Conservation (phyloP, 257 asterid genomes). For the Penstemon davidsonii region DNA sequence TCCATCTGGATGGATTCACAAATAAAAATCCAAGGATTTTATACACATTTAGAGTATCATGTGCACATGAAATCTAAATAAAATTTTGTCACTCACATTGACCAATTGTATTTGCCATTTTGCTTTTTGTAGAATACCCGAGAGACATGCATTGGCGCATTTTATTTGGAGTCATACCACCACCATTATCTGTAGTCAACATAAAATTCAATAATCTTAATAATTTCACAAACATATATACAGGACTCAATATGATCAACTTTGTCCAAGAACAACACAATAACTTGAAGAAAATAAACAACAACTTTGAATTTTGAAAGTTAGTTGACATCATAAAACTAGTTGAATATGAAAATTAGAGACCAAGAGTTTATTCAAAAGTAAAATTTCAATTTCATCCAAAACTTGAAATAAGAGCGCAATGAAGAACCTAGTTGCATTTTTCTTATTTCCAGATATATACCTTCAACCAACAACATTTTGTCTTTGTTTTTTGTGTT, state of each 20-base stretch:
- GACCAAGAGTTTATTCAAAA: neutral
- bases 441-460: neutral
- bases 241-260: neutral
- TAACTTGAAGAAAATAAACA: neutral
- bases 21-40: neutral
- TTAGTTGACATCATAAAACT: too few species aligned
- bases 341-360: neutral
- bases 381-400: neutral
- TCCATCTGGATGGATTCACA: slow-evolving; percentile 52
- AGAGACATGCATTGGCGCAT: slow-evolving; percentile 85
- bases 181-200: slow-evolving; percentile 64
- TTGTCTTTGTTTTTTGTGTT: slow-evolving; percentile 44
- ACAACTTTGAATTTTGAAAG: too few species aligned
- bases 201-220: neutral
- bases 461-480: slow-evolving; percentile 77
- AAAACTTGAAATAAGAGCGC: too few species aligned
- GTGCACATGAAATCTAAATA: neutral
- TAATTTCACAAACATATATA: neutral
- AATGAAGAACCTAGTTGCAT: neutral
- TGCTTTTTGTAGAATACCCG: slow-evolving; percentile 81
- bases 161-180: slow-evolving; percentile 82
- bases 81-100: slow-evolving; percentile 56
- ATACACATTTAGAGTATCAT: slow-evolving; percentile 4
- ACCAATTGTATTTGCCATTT: slow-evolving; percentile 66
- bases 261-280: neutral